Percentiles rank a stretch among this genome's conserved stretches.
Conservation (phyloP, 169 alveolate species). For the Eimeria praecox region DNA sequence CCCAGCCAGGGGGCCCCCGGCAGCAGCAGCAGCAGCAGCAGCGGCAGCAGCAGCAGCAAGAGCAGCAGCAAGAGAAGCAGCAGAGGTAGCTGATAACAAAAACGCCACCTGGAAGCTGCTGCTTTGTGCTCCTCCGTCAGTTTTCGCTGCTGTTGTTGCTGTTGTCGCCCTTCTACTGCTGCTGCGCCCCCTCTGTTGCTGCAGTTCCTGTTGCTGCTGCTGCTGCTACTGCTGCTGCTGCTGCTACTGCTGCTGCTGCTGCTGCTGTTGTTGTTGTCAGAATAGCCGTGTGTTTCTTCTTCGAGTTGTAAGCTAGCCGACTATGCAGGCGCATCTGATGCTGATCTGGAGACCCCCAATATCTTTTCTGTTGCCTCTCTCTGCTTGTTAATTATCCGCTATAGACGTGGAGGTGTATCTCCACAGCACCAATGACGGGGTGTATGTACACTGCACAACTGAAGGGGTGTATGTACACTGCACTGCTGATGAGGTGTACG, state of each 20-base stretch:
- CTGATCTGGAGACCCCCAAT: not conserved
- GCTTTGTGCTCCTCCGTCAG: not conserved
- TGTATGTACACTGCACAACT: not conserved
- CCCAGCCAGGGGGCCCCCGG: conserved; percentile 42
- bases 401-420: no score
- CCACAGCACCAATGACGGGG: no score
- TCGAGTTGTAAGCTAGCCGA: no score
- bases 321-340: not conserved
- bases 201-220: not conserved
- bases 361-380: not conserved
- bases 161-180: no score
- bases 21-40: conserved; percentile 4
- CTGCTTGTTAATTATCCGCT: not conserved
- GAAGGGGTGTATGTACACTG: not conserved
- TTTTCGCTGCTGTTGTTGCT: not conserved
- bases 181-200: not conserved
- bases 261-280: not conserved
- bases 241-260: not conserved
- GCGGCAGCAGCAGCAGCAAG: not conserved
- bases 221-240: no score
- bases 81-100: not conserved
- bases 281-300: not conserved
- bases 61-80: not conserved
- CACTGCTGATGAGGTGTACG: not conserved
- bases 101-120: not conserved